Percentiles rank a stretch among this genome's conserved stretches.
Conservation (phyloP, 2,329 filamentous ascomycete species). For the Colletotrichum caudatum region DNA sequence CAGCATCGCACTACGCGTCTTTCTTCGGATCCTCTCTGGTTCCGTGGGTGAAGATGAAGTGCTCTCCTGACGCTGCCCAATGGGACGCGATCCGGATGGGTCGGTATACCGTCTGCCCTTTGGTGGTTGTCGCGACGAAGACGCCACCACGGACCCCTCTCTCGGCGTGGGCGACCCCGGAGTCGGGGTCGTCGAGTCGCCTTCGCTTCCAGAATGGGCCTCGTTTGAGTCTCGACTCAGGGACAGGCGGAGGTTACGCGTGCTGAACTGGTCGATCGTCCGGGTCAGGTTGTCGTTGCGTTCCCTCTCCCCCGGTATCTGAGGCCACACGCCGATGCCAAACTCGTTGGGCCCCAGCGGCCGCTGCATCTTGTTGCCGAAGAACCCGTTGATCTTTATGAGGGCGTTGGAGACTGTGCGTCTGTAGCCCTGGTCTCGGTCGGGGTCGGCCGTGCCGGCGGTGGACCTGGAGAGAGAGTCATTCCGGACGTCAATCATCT, state of each 20-base stretch:
- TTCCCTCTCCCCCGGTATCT: slow-evolving; percentile 64
- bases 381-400: slow-evolving; percentile 56
- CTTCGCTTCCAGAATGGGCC: slow-evolving; percentile 30
- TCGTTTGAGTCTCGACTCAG: slow-evolving; percentile 44
- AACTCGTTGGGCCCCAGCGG: not conserved
- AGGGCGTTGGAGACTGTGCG: slow-evolving; percentile 58
- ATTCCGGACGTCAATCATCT: not conserved
- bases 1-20: not conserved
- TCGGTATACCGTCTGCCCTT: slow-evolving; percentile 2
- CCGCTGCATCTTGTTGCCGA: slow-evolving; percentile 54
- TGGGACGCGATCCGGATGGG: not conserved
- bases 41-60: not conserved
- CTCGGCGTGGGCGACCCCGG: slow-evolving; percentile 12
- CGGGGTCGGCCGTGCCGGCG: not conserved
- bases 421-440: slow-evolving; percentile 42
- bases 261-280: slow-evolving; percentile 56
- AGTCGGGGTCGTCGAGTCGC: slow-evolving; percentile 1
- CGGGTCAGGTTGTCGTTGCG: slow-evolving; percentile 56
- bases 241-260: slow-evolving; percentile 19
- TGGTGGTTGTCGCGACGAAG: not conserved
- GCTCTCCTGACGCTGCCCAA: not conserved
- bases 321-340: slow-evolving; percentile 57
- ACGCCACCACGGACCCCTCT: not conserved
- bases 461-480: not conserved
- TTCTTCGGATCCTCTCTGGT: not conserved